Evolutionary conservation across 352 stramenopile genomes (phyloP), one percentile per base, ranked within the genome.

Genomic region (Globisporangium acanthophoron): DNA sequence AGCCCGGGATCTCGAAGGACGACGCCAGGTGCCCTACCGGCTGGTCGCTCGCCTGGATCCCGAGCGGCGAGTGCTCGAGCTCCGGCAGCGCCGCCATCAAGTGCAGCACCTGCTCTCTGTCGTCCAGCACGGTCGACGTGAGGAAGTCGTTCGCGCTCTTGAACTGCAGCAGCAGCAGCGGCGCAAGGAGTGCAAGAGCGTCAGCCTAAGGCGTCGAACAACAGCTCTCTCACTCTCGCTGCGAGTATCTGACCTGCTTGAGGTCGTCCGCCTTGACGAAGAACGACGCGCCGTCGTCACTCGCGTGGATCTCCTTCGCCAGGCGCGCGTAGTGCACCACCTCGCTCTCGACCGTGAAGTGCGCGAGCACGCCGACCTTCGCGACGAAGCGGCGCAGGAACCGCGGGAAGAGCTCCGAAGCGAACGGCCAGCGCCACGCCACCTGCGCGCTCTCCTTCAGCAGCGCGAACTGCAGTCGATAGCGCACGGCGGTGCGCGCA

Each of bases 131-230:
- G 0, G 79, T 84, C 3, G 78, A 70, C 9, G 74, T 75, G 12
- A 90, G 56, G 44, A 85, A 91, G 50, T 91, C 78, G 54, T 93
- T 93, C 21, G 71, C 70, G 48, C 76, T 88, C 43, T 91, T 91
- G 47, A 92, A 92, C 82, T 92, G 61, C 2, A 59, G 55, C 18
- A 18, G 18, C 16, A 27, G 18, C 24, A 27, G 31, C 11, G 48
- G 31, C 13, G 48, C 31, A 45, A 3, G 56, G 15, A 52, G 3
- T 53, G 8, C 5, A 1, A 20, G 31, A n/a, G 13, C 29, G 47
- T 47, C 46, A 4, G 16, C 43, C 20, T 45, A 39, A 13, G 43
- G 27, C 44, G 58, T 1, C 24, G 21, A 27, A 3, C 24, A 27
- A 27, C 24, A 27, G 24, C 24, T 27, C 24, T 27, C 24, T 27